Base-by-base conservation (phyloP, 2,329 filamentous ascomycete species). In the Beauveria bassiana region DNA sequence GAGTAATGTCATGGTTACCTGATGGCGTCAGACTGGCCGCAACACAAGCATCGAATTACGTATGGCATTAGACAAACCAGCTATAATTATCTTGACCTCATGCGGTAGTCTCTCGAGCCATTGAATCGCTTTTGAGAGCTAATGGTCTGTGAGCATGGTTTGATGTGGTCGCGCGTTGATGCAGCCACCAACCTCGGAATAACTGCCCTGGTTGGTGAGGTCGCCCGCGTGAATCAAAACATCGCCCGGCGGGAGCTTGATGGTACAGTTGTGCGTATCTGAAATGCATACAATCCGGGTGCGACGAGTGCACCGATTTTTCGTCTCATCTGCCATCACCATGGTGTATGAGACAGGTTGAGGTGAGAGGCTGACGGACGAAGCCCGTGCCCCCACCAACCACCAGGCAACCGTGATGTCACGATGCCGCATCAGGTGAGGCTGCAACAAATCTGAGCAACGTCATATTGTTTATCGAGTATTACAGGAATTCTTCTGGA, bases 191-290 rank as follows among this genome's bases (percentile, higher is more conserved):
- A 80, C 79, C 74, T 86, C 84, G 7, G 75, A 76, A 65, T 77
- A 77, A 65, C 77, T 86, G 18, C 89, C 89, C 69, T 88, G 85
- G 70, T 91, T 91, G 3, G 88, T 90, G 66, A 93, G 73, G 70
- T 93, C 89, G 7, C 89, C 89, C 1, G 89, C 88, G 69, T 91
- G 88, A 55, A 92, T 86, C 40, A 93, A 78, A 9, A 93, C 83
- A 70, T 93, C 88, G 46, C 89, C 89, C 24, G 79, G 80, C 0
- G 89, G 89, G 1, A 91, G 79, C 67, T 84, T 86, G 66, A 83
- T 78, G 2, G 79, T 79, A 66, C 77, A 80, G 70, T 90, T 90
- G 73, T 92, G 88, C 2, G 88, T 92, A 73, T 93, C 89, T 4
- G 89, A 89, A 61, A 92, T 81, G 74, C 88, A 91, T 58, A 92